These are phyloP conservation scores for Oryza rufipogon DNA, from an alignment of 176 grass and related monocot genomes.

Conservation along the genomic window DNA sequence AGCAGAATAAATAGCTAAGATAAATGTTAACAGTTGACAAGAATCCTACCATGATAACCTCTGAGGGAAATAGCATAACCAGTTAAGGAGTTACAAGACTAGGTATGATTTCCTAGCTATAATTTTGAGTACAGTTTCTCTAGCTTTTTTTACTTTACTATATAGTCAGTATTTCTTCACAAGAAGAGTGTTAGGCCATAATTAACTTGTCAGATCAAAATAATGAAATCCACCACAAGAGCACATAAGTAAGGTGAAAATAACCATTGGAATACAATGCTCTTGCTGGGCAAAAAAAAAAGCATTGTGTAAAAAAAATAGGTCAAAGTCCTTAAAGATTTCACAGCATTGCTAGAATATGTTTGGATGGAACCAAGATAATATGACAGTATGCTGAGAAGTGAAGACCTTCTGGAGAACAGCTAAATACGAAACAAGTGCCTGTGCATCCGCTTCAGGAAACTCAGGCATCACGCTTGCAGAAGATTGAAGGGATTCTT, in stretches of 20 bases:
- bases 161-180: background rate
- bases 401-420: constrained; percentile 82
- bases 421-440: constrained; percentile 90
- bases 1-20: constrained; percentile 1
- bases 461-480: constrained; percentile 80
- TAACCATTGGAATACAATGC: background rate
- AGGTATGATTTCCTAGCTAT: background rate
- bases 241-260: background rate
- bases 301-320: constrained; percentile 16
- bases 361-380: background rate
- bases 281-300: background rate
- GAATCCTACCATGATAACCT: constrained; percentile 17
- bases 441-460: constrained; percentile 86
- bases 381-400: constrained; percentile 24
- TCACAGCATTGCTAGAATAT: background rate
- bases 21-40: background rate
- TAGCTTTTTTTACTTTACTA: constrained; percentile 18
- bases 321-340: constrained; percentile 20
- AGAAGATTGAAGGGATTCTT: constrained; percentile 84
- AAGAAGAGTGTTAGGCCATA: background rate
- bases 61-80: constrained; percentile 4
- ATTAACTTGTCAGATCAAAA: constrained; percentile 3
- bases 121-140: background rate
- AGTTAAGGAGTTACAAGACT: constrained; percentile 13
- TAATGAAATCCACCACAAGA: background rate